phyloP scores from a whole-genome alignment of 1,139 yeast genomes.

The Candida sp. region DNA sequence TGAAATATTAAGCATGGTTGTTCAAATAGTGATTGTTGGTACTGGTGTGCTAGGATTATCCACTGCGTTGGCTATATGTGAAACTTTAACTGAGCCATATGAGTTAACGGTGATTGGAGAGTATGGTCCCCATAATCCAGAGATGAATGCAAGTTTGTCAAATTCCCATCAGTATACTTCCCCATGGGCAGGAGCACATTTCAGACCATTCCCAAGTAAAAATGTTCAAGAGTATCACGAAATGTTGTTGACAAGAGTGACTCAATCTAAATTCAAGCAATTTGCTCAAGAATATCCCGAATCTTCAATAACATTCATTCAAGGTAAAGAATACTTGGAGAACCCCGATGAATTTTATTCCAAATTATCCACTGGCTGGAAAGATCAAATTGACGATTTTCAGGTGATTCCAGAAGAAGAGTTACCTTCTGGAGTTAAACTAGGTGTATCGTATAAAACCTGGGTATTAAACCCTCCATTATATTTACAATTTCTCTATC shows the following conservation, averaged over 20 bases:
- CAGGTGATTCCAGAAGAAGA: conserved; percentile 21
- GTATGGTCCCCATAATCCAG: conserved; percentile 49
- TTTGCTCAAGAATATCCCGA: conserved; percentile 47
- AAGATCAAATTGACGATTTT: conserved; percentile 46
- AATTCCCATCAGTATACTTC: conserved; percentile 52
- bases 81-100: conserved; percentile 25
- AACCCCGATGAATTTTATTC: conserved; percentile 36
- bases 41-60: conserved; percentile 74
- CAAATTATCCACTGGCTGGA: conserved; percentile 37
- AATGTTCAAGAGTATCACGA: conserved; percentile 44
- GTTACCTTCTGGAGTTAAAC: conserved; percentile 38
- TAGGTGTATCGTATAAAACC: conserved; percentile 51
- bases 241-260: conserved; percentile 42
- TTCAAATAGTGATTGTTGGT: conserved; percentile 46
- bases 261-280: conserved; percentile 43
- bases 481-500: conserved; percentile 47
- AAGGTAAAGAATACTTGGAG: conserved; percentile 58
- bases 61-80: conserved; percentile 46
- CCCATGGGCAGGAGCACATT: conserved; percentile 82
- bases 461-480: conserved; percentile 65
- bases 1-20: background rate
- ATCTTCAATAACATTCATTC: conserved; percentile 48
- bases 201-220: conserved; percentile 60
- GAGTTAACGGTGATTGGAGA: conserved; percentile 49
- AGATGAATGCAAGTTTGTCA: conserved; percentile 8